Evolutionary conservation across 345 rosid genomes (phyloP).

Genomic region (Rhodamnia argentea): DNA sequence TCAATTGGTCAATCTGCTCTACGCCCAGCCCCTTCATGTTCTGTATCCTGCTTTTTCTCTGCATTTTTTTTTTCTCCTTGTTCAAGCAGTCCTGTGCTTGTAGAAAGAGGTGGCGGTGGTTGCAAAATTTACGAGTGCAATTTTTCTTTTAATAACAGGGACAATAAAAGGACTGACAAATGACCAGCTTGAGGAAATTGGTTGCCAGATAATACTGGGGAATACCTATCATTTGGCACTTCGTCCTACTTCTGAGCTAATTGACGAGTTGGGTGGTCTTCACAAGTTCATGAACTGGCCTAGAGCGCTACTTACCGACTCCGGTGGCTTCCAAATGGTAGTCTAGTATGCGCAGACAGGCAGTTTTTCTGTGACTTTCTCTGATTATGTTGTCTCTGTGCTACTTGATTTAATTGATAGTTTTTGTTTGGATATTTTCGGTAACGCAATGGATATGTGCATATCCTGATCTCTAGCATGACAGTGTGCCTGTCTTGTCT

Average conservation of each 20-base stretch:
- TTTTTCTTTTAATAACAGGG: conserved; percentile 22
- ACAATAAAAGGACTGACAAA: conserved; percentile 72
- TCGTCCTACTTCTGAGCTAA: conserved; percentile 72
- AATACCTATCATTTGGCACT: conserved; percentile 80
- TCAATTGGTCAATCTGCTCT: neutral
- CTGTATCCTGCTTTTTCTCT: neutral
- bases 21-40: neutral
- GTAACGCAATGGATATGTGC: neutral
- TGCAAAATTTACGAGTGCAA: neutral
- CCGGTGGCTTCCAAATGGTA: conserved; percentile 94
- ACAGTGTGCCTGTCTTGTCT: neutral
- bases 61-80: neutral
- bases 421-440: neutral
- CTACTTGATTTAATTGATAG: neutral
- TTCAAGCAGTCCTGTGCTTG: neutral
- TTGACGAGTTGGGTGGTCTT: conserved; percentile 70
- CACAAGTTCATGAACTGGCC: conserved; percentile 88
- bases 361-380: neutral
- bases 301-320: conserved; percentile 72
- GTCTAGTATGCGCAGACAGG: conserved; percentile 2
- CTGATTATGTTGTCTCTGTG: neutral
- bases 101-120: neutral
- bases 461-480: neutral
- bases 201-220: conserved; percentile 80
- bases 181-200: conserved; percentile 76